Evolutionary conservation across 2,329 filamentous ascomycete genomes (phyloP).

Genomic region (Colletotrichum sp.): DNA sequence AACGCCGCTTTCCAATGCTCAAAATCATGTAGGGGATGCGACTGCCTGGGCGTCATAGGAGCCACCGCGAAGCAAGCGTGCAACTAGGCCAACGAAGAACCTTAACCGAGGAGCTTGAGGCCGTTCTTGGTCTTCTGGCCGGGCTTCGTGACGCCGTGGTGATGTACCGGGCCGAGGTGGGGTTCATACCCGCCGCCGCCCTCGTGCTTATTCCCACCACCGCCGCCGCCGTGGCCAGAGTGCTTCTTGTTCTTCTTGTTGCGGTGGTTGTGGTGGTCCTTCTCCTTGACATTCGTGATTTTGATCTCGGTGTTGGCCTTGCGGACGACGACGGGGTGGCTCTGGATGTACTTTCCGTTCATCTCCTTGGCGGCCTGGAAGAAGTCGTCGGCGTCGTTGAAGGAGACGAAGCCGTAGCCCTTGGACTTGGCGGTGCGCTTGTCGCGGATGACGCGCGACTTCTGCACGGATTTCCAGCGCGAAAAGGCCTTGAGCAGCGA

Average conservation of each 20-base stretch:
- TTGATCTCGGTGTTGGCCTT: slow-evolving; percentile 93
- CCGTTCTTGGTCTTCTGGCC: slow-evolving; percentile 73
- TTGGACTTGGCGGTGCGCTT: slow-evolving; percentile 97
- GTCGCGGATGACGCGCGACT: slow-evolving; percentile 91
- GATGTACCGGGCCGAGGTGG: slow-evolving; percentile 51
- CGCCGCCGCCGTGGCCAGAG: slow-evolving; percentile 26
- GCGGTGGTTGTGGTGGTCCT: slow-evolving; percentile 30
- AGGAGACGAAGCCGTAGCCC: slow-evolving; percentile 95
- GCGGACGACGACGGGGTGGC: slow-evolving; percentile 86
- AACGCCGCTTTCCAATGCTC: not conserved
- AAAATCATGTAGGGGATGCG: not conserved
- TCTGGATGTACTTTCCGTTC: slow-evolving; percentile 99
- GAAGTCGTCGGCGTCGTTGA: slow-evolving; percentile 93
- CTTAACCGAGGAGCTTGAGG: slow-evolving; percentile 63
- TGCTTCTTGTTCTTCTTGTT: slow-evolving; percentile 35
- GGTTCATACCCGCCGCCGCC: slow-evolving; percentile 51
- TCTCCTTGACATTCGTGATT: slow-evolving; percentile 65
- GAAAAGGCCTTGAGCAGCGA: slow-evolving; percentile 93
- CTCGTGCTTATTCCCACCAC: slow-evolving; percentile 34
- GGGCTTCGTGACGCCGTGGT: slow-evolving; percentile 63
- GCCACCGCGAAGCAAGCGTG: not conserved
- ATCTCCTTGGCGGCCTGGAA: slow-evolving; percentile 97
- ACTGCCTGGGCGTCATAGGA: not conserved
- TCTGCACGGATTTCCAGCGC: slow-evolving; percentile 85
- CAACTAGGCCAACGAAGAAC: not conserved